These are phyloP conservation scores for Triticum monococcum DNA, from an alignment of 176 grass and related monocot genomes.

Conservation along the genomic window DNA sequence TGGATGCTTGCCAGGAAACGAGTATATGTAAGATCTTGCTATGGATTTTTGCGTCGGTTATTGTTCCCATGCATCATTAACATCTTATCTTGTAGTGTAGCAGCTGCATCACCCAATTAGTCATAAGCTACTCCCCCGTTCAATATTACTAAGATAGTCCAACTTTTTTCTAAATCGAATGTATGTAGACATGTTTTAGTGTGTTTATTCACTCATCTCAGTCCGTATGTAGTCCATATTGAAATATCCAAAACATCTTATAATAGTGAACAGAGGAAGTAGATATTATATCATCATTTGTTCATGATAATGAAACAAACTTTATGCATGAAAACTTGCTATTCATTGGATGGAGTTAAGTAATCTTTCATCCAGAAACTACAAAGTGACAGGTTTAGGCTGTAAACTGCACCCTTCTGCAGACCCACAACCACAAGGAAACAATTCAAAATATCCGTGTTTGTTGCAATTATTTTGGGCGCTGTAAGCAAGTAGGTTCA, in stretches of 20 bases:
- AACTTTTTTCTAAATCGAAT: too few species aligned
- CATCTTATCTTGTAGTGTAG: background rate
- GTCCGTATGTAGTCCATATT: too few species aligned
- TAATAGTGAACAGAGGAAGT: too few species aligned
- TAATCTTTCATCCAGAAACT: background rate
- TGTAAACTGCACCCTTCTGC: background rate
- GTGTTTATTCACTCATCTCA: too few species aligned
- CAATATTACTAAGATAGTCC: too few species aligned
- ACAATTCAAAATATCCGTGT: background rate
- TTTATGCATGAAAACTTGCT: background rate
- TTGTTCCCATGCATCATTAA: background rate
- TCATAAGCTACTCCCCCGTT: background rate
- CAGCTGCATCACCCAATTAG: background rate
- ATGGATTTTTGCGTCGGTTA: background rate
- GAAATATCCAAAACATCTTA: too few species aligned
- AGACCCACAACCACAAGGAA: background rate
- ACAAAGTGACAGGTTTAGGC: constrained; percentile 5
- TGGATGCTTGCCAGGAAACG: background rate
- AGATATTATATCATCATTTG: background rate
- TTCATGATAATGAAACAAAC: background rate
- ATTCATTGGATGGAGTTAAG: background rate
- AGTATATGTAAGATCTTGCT: background rate
- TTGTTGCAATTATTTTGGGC: background rate
- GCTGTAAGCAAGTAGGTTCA: background rate
- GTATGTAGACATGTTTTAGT: too few species aligned